These are phyloP conservation scores for Liquidambar formosana DNA, from an alignment of 164 flowering plant species.

Conservation along the genomic window DNA sequence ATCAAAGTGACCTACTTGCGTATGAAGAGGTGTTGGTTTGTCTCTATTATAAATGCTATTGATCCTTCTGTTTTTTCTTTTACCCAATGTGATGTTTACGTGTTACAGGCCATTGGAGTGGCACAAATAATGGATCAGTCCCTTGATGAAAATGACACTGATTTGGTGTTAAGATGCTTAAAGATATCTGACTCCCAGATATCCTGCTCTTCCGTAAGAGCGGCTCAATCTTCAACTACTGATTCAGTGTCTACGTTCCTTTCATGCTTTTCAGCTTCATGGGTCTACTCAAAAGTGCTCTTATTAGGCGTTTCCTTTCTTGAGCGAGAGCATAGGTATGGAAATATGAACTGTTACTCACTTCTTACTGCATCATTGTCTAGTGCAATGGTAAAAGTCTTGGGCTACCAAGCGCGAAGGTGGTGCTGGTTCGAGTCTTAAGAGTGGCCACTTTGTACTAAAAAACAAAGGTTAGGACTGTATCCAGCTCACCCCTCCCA, in stretches of 20 bases:
- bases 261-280: constrained; percentile 63
- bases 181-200: constrained; percentile 58
- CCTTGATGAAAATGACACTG: constrained; percentile 59
- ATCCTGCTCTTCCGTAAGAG: constrained; percentile 20
- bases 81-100: constrained; percentile 5
- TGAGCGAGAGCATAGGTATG: constrained; percentile 74
- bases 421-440: too few species aligned
- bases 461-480: too few species aligned
- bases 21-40: constrained; percentile 73
- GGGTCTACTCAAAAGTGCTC: constrained; percentile 80
- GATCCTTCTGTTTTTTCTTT: not conserved
- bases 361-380: not conserved
- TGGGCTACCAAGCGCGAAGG: too few species aligned
- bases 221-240: constrained; percentile 22
- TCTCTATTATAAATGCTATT: constrained; percentile 1
- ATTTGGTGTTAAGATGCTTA: constrained; percentile 59
- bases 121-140: constrained; percentile 87
- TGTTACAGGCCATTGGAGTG: constrained; percentile 79
- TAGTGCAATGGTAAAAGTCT: not conserved
- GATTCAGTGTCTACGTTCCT: constrained; percentile 37
- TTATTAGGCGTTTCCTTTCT: constrained; percentile 74
- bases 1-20: constrained; percentile 57
- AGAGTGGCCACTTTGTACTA: too few species aligned
- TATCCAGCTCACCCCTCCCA: too few species aligned
- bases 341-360: not conserved